A percentile compares a stretch with the other conserved stretches of the same genome.
These are phyloP conservation scores for Podospora appendiculata DNA, from an alignment of 495 filamentous ascomycete genomes.

Conservation along the genomic window DNA sequence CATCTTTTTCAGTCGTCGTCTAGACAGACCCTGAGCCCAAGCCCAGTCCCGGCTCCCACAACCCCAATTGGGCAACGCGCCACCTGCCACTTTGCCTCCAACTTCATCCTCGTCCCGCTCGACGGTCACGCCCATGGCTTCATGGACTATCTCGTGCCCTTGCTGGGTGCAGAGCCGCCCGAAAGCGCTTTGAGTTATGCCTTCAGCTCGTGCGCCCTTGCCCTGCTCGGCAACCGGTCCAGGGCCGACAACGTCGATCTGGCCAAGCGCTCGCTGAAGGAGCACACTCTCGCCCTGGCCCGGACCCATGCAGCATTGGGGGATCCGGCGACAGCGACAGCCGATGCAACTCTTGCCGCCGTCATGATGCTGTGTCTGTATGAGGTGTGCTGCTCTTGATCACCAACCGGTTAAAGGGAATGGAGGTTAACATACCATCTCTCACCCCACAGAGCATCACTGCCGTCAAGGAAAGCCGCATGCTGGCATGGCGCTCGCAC, in stretches of 20 bases:
- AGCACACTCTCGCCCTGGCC: slow-evolving; percentile 44
- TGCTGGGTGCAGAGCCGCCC: slow-evolving; percentile 38
- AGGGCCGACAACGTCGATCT: slow-evolving; percentile 23
- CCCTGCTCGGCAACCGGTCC: slow-evolving; percentile 37
- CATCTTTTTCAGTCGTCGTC: not conserved
- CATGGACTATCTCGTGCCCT: slow-evolving; percentile 48
- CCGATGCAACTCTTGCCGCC: slow-evolving; percentile 18
- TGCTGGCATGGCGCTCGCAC: slow-evolving; percentile 46
- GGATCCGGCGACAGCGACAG: slow-evolving; percentile 25
- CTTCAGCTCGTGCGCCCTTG: slow-evolving; percentile 53
- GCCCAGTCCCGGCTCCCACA: not conserved
- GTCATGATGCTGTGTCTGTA: slow-evolving; percentile 19
- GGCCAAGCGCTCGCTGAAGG: slow-evolving; percentile 29
- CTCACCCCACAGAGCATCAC: slow-evolving; percentile 22
- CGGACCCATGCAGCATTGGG: slow-evolving; percentile 47
- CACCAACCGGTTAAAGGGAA: too few relatives aligned
- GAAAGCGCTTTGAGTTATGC: slow-evolving; percentile 46
- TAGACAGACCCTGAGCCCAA: not conserved
- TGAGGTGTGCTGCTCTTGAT: slow-evolving; percentile 6
- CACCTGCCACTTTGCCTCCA: slow-evolving; percentile 44
- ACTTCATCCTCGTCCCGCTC: slow-evolving; percentile 46
- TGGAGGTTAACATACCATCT: too few relatives aligned
- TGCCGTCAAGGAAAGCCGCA: slow-evolving; percentile 32
- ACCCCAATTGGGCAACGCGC: slow-evolving; percentile 41
- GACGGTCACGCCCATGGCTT: slow-evolving; percentile 36